Base-by-base conservation (phyloP, 257 asterid species). In the Solanum bulbocastanum region DNA sequence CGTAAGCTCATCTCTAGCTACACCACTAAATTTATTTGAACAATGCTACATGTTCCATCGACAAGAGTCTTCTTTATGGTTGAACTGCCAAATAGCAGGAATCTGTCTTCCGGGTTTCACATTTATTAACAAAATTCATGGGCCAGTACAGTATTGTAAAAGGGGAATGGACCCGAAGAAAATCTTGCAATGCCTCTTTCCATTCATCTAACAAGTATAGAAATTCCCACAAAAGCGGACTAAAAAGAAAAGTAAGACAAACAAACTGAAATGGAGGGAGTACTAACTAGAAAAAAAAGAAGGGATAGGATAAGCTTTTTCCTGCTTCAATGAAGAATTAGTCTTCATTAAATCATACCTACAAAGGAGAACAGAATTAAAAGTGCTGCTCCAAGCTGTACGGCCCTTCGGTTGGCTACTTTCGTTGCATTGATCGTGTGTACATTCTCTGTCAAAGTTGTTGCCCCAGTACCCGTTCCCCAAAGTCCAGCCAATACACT, bases 381-480 rank as follows among this genome's bases (percentile, higher is more conserved):
- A 95, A 96, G 91, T 62, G 90, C 88, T 35, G 99, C 98, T 89
- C 99, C 99, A 85, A 91, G 90, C 89, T 88, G 92, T 87, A 97
- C 91, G 65, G 94, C 98, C 88, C 89, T 93, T 87, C 99, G 93
- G 93, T 88, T 96, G 58, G 98, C 98, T 84, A 97, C 95, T 91
- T 92, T 96, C 11, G 99, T 97, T 62, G 90, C 90, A 56, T 90
- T 90, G 86, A 97, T 93, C 15, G 99, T 95, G 88, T 97, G 98
- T 87, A 95, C 88, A 49, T 97, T 97, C 90, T 96, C 99, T 2
- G 96, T 94, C 93, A 97, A 91, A 90, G 98, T 95, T 86, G 98
- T 95, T 69, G 98, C 92, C 87, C 99, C 99, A 0, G 99, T 91
- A 84, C 99, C 99, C 25, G 98, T 87, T 66, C 99, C 99, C 98